These are phyloP conservation scores for Aspergillus leporis DNA, from an alignment of 495 filamentous ascomycete genomes.

Conservation along the genomic window DNA sequence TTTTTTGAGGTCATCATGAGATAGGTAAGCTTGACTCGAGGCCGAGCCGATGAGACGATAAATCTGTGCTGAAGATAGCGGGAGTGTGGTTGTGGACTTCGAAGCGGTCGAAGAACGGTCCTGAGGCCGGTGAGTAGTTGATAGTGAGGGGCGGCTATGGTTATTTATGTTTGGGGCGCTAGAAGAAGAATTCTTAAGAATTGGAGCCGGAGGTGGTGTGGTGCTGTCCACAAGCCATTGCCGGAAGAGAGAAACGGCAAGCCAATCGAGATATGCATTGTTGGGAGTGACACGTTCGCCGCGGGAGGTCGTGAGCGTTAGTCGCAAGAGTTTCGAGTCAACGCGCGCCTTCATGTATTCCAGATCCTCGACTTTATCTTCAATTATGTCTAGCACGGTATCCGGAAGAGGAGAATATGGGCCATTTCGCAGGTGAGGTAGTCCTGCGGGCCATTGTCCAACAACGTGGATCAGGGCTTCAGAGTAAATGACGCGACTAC, in stretches of 20 bases:
- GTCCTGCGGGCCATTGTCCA: slow-evolving; percentile 82
- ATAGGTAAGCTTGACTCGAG: slow-evolving; percentile 63
- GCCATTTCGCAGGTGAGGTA: slow-evolving; percentile 69
- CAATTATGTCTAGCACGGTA: slow-evolving; percentile 79
- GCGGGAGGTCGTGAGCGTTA: slow-evolving; percentile 73
- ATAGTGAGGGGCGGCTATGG: slow-evolving; percentile 25
- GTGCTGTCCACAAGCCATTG: slow-evolving; percentile 91
- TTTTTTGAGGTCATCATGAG: slow-evolving; percentile 82
- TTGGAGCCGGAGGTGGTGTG: slow-evolving; percentile 60
- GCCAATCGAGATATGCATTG: slow-evolving; percentile 83
- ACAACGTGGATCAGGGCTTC: slow-evolving; percentile 91
- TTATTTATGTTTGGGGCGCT: slow-evolving; percentile 22
- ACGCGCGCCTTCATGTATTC: slow-evolving; percentile 66
- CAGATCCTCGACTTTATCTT: slow-evolving; percentile 85
- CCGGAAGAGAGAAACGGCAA: slow-evolving; percentile 79
- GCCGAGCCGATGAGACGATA: slow-evolving; percentile 68
- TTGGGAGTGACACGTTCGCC: slow-evolving; percentile 78
- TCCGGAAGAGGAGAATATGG: slow-evolving; percentile 60
- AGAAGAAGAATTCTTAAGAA: slow-evolving; percentile 41
- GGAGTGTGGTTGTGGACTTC: slow-evolving; percentile 20
- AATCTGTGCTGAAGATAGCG: slow-evolving; percentile 56
- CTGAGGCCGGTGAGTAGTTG: slow-evolving; percentile 14
- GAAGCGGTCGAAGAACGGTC: slow-evolving; percentile 12
- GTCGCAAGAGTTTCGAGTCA: slow-evolving; percentile 75
- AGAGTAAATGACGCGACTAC: slow-evolving; percentile 82